Conservation (phyloP, 306 rosid genomes). For the Trifolium dubium region DNA sequence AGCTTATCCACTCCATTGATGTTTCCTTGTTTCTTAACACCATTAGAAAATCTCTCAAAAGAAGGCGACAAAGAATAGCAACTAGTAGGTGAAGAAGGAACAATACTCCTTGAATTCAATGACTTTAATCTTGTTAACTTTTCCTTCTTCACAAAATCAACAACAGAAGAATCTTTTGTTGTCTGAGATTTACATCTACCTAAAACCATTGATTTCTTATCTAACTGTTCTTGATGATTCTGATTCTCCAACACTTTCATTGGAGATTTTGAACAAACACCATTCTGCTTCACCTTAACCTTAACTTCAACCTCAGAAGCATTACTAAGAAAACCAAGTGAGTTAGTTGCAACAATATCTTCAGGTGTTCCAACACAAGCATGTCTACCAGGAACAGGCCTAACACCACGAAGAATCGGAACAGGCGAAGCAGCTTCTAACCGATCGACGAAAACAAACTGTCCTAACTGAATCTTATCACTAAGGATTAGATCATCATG, state of each 20-base stretch:
- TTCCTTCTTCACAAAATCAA: constrained; percentile 68
- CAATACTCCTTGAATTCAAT: constrained; percentile 70
- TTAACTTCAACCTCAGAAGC: constrained; percentile 22
- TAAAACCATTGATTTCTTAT: constrained; percentile 55
- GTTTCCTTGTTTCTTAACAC: constrained; percentile 73
- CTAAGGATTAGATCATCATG: constrained; percentile 96
- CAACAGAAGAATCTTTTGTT: constrained; percentile 50
- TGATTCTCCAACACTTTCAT: constrained; percentile 51
- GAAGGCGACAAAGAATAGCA: constrained; percentile 84
- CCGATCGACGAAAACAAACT: constrained; percentile 88
- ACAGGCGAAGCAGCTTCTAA: constrained; percentile 90
- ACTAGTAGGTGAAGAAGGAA: constrained; percentile 84
- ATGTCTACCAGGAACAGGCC: constrained; percentile 94
- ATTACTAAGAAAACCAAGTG: constrained; percentile 71
- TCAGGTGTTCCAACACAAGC: constrained; percentile 92
- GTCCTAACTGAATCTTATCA: constrained; percentile 96
- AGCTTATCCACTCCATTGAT: constrained; percentile 58
- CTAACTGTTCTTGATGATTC: constrained; percentile 61
- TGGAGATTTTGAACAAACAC: constrained; percentile 52
- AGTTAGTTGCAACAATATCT: constrained; percentile 87
- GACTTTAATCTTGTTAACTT: constrained; percentile 69
- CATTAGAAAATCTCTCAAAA: constrained; percentile 82
- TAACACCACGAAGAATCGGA: constrained; percentile 87
- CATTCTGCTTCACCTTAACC: constrained; percentile 15
- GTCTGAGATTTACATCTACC: constrained; percentile 59